Conservation (phyloP, 1,284 basidiomycete species). For the Sporisorium graminicola region DNA sequence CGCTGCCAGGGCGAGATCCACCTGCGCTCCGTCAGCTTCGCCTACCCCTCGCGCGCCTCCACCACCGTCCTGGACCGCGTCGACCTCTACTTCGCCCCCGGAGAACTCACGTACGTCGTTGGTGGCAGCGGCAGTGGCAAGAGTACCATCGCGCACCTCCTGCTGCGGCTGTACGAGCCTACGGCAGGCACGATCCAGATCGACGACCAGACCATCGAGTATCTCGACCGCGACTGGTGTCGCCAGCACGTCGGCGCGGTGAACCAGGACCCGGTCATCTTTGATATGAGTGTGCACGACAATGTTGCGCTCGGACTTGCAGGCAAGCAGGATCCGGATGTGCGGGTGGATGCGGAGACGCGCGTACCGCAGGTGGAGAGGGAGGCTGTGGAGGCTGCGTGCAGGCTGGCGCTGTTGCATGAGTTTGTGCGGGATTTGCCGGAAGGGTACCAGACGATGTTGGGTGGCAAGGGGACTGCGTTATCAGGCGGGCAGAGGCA, state of each 20-base stretch:
- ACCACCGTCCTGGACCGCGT: constrained; percentile 77
- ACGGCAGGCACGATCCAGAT: constrained; percentile 75
- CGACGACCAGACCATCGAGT: constrained; percentile 82
- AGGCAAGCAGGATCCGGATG: neutral
- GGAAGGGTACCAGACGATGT: constrained; percentile 85
- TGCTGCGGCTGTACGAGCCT: constrained; percentile 81
- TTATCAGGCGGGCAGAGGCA: constrained; percentile 95
- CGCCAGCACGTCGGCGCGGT: constrained; percentile 82
- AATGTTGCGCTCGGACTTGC: constrained; percentile 84
- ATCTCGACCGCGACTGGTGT: constrained; percentile 81
- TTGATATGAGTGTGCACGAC: constrained; percentile 86
- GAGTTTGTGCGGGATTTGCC: constrained; percentile 87
- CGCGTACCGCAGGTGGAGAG: constrained; percentile 67
- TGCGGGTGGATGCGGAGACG: neutral
- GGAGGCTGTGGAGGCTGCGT: constrained; percentile 83
- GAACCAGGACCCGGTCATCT: constrained; percentile 80
- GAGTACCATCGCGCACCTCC: constrained; percentile 86
- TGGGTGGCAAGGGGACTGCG: constrained; percentile 79
- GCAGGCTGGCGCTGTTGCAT: constrained; percentile 86
- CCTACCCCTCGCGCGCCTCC: constrained; percentile 85
- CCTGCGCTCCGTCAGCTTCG: constrained; percentile 81
- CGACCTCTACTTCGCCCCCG: constrained; percentile 79
- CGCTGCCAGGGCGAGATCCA: constrained; percentile 79
- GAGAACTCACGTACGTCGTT: constrained; percentile 91
- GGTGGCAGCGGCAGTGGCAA: constrained; percentile 92